A percentile compares a stretch with the other conserved stretches of the same genome.
These are phyloP conservation scores for Phytophthora constricta DNA, from an alignment of 352 stramenopile species.

Conservation along the genomic window DNA sequence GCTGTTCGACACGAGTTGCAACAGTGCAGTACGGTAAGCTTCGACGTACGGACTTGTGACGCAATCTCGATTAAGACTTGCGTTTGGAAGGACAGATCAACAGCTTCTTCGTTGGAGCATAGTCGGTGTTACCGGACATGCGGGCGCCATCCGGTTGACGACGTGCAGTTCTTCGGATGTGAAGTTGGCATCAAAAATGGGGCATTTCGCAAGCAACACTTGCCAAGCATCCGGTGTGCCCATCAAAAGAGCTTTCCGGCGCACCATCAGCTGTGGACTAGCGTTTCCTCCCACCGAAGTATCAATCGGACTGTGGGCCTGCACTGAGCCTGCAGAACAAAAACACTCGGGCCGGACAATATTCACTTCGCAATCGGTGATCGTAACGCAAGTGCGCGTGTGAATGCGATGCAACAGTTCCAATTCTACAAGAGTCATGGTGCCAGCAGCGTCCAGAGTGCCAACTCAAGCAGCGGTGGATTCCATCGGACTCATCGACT, in stretches of 20 bases:
- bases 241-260: slow-evolving; percentile 29
- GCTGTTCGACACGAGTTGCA: slow-evolving; percentile 26
- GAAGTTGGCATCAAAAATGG: slow-evolving; percentile 30
- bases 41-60: too few species aligned
- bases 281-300: slow-evolving; percentile 20
- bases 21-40: too few species aligned
- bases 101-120: not conserved
- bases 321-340: not conserved
- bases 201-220: slow-evolving; percentile 6
- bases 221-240: slow-evolving; percentile 9
- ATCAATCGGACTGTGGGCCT: not conserved
- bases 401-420: slow-evolving; percentile 29
- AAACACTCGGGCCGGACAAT: not conserved
- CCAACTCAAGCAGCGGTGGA: slow-evolving; percentile 25
- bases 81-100: not conserved
- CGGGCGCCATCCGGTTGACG: slow-evolving; percentile 11
- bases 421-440: slow-evolving; percentile 36
- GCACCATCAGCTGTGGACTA: slow-evolving; percentile 28
- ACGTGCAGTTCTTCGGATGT: slow-evolving; percentile 24
- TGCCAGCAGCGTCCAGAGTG: slow-evolving; percentile 16
- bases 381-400: not conserved
- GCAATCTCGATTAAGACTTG: too few species aligned
- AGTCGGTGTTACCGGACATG: not conserved
- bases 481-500: slow-evolving; percentile 31
- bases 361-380: not conserved